Evolutionary conservation across 2,329 filamentous ascomycete species (phyloP), one percentile per base, ranked within the genome.

Genomic region (Plectosphaerella sp.): DNA sequence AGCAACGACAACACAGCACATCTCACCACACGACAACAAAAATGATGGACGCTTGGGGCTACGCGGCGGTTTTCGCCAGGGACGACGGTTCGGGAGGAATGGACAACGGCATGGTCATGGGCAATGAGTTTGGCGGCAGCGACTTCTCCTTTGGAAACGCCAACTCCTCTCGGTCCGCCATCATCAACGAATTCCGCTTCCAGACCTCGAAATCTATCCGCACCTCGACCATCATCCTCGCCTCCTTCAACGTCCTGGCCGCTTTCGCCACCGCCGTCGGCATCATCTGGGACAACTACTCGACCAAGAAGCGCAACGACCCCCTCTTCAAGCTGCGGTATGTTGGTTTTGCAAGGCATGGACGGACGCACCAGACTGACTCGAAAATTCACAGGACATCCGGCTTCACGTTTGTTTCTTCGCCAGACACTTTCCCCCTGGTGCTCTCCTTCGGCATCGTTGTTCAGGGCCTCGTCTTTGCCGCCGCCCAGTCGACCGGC

Each of bases 201-300:
- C 73, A 74, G 28, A 72, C 76, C 15, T 75, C 76, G 56, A 82
- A 77, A 60, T 84, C 81, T 35, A 73, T 84, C 60, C 74, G 83
- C 58, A 83, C 78, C 16, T 84, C 82, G 22, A 81, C 80, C 43
- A 78, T 86, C 52, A 81, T 85, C 54, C 72, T 86, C 51, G 78
- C 82, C 36, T 68, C 73, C 51, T 84, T 86, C 69, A 87, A 86
- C 64, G 73, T 80, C 20, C 62, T 83, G 49, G 79, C 79, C 16
- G 81, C 82, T 5, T 75, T 82, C 52, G 72, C 74, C 16, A 82
- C 81, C 7, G 77, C 79, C 10, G 57, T 72, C 24, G 80, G 80
- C 24, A 84, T 86, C 49, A 64, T 83, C 41, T 78, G 77, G 63
- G 78, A 84, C 55, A 77, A 75, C 57, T 83, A 80, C 61, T 69